Conservation (phyloP, 139 green algal species). For the Limnomonas spitsbergensis region DNA sequence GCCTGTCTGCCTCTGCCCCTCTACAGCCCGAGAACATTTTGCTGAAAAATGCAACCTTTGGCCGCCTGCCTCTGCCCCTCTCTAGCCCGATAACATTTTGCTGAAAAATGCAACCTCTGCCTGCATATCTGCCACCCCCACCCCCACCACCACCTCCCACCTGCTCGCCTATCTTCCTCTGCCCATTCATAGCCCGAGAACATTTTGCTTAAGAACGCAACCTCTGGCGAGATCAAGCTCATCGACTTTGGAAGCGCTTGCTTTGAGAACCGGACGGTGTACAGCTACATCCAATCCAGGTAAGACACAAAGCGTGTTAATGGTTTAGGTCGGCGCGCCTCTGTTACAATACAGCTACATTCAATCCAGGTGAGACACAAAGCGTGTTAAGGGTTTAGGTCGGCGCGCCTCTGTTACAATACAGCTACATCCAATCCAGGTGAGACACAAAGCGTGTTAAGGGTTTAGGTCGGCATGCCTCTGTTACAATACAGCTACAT, state of each 20-base stretch:
- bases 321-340: too few species aligned
- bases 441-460: slow-evolving; percentile 52
- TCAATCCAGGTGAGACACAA: slow-evolving; percentile 77
- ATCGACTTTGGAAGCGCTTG: slow-evolving; percentile 98
- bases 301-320: slow-evolving; percentile 52
- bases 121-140: too few species aligned
- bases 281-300: slow-evolving; percentile 95
- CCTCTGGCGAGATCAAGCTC: slow-evolving; percentile 75
- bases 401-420: too few species aligned
- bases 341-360: slow-evolving; percentile 99
- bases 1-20: too few species aligned
- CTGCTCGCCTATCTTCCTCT: too few species aligned
- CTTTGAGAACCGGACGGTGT: slow-evolving; percentile 89
- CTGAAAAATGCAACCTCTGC: too few species aligned
- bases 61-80: too few species aligned
- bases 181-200: slow-evolving; percentile 91
- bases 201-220: slow-evolving; percentile 70
- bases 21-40: slow-evolving; percentile 93
- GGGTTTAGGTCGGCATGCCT: too few species aligned
- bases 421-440: slow-evolving; percentile 95
- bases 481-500: slow-evolving; percentile 99
- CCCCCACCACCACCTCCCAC: too few species aligned
- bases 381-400: too few species aligned
- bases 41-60: slow-evolving; percentile 31
- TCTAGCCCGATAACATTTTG: too few species aligned